Evolutionary conservation across 2,329 filamentous ascomycete genomes (phyloP).

Genomic region (Pyrenochaeta sp.): DNA sequence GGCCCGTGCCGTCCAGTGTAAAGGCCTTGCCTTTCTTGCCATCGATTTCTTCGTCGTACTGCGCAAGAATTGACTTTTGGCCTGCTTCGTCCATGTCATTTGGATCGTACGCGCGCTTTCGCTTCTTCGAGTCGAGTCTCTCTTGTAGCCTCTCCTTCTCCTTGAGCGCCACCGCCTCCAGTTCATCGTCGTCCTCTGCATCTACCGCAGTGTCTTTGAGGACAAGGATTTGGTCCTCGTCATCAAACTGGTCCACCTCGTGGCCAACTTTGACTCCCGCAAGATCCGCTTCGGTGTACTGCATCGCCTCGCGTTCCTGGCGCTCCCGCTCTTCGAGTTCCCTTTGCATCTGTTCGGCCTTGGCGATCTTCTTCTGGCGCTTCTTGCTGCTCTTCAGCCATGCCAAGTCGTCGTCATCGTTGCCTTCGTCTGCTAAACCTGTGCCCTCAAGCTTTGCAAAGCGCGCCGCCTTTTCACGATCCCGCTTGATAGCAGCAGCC

Average conservation of each 20-base stretch:
- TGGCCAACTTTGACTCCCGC: slow-evolving; percentile 93
- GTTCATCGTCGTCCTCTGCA: slow-evolving; percentile 87
- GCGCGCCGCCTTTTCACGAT: slow-evolving; percentile 82
- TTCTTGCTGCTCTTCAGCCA: slow-evolving; percentile 94
- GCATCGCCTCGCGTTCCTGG: slow-evolving; percentile 68
- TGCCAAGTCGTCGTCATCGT: slow-evolving; percentile 75
- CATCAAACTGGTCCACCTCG: slow-evolving; percentile 81
- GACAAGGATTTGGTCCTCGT: slow-evolving; percentile 87
- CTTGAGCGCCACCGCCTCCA: slow-evolving; percentile 78
- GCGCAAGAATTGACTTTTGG: slow-evolving; percentile 75
- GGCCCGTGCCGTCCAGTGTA: slow-evolving; percentile 81
- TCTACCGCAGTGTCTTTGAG: slow-evolving; percentile 90
- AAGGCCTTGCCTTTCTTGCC: slow-evolving; percentile 91
- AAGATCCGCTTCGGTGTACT: slow-evolving; percentile 86
- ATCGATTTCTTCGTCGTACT: slow-evolving; percentile 95
- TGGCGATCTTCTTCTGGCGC: slow-evolving; percentile 87
- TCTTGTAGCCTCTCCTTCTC: slow-evolving; percentile 78
- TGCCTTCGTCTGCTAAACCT: slow-evolving; percentile 81
- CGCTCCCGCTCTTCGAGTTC: slow-evolving; percentile 76
- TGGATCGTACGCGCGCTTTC: slow-evolving; percentile 87
- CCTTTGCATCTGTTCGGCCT: slow-evolving; percentile 73
- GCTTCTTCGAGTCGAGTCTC: slow-evolving; percentile 86
- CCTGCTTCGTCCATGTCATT: slow-evolving; percentile 73
- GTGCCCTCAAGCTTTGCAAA: slow-evolving; percentile 80
- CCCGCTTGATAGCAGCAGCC: slow-evolving; percentile 84